Evolutionary conservation across 306 rosid genomes (phyloP).

Genomic region (Trifolium fragiferum): DNA sequence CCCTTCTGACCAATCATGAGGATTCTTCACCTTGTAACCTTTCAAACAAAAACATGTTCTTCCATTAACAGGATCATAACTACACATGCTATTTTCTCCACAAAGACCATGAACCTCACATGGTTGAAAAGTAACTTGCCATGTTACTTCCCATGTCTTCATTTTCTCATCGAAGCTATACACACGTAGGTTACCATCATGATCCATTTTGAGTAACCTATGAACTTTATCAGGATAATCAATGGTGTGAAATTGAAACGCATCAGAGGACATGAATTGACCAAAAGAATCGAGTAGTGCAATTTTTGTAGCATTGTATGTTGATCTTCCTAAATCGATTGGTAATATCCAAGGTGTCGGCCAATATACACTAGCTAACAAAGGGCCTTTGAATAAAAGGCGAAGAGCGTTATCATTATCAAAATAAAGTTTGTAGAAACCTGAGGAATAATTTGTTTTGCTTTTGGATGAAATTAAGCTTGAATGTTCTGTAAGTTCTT

Average conservation of each 20-base stretch:
- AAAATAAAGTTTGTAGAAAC: slow-evolving; percentile 51
- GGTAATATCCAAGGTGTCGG: slow-evolving; percentile 34
- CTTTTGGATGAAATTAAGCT: slow-evolving; percentile 43
- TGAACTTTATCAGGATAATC: slow-evolving; percentile 4
- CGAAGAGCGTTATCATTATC: slow-evolving; percentile 53
- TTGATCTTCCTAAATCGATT: slow-evolving; percentile 31
- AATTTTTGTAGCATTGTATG: slow-evolving; percentile 41
- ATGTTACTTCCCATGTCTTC: slow-evolving; percentile 50
- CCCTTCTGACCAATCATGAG: slow-evolving; percentile 55
- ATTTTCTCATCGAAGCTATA: slow-evolving; percentile 46
- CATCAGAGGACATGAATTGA: slow-evolving; percentile 45
- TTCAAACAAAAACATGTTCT: slow-evolving; percentile 58
- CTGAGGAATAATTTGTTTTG: slow-evolving; percentile 44
- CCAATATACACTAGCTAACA: slow-evolving; percentile 46
- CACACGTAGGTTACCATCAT: slow-evolving; percentile 49
- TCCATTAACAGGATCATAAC: slow-evolving; percentile 41
- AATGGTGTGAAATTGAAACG: background rate
- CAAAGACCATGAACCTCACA: slow-evolving; percentile 64
- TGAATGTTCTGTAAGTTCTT: slow-evolving; percentile 39
- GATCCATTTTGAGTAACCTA: slow-evolving; percentile 41
- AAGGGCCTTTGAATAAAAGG: slow-evolving; percentile 36
- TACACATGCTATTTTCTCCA: slow-evolving; percentile 61
- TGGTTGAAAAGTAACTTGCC: slow-evolving; percentile 50
- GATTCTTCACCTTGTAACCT: slow-evolving; percentile 49
- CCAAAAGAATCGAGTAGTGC: slow-evolving; percentile 41